phyloP scores from a whole-genome alignment of 805 yeast genomes.

The Yarrowia sp. region DNA sequence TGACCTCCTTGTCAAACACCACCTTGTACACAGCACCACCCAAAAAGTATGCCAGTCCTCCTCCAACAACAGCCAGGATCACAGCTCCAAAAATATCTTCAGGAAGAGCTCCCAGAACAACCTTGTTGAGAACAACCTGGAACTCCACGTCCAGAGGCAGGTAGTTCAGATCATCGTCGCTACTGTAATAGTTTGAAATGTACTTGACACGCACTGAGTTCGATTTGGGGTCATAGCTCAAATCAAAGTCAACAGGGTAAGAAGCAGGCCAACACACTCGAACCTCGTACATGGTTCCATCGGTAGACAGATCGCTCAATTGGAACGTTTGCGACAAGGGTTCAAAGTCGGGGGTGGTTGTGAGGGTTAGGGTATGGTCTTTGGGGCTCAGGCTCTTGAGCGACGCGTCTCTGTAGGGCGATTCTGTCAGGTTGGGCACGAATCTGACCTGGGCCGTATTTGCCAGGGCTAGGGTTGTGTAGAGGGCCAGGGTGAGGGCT shows the following conservation, averaged over 20 bases:
- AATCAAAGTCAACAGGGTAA: constrained; percentile 16
- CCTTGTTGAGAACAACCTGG: constrained; percentile 10
- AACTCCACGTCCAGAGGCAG: constrained; percentile 6
- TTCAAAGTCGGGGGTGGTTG: constrained; percentile 7
- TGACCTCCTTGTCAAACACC: not conserved
- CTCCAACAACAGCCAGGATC: constrained; percentile 15
- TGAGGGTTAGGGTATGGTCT: constrained; percentile 3
- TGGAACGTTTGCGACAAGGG: not conserved
- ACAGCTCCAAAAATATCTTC: constrained; percentile 27
- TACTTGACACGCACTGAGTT: constrained; percentile 3
- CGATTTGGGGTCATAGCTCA: not conserved
- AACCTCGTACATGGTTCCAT: constrained; percentile 32
- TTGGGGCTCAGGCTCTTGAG: not conserved
- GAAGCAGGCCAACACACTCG: constrained; percentile 35
- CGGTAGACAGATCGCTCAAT: constrained; percentile 1
- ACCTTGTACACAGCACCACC: constrained; percentile 6
- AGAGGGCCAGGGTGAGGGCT: not conserved
- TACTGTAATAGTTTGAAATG: not conserved
- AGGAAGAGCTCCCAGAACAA: constrained; percentile 23
- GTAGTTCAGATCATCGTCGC: constrained; percentile 4
- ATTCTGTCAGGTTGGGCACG: not conserved
- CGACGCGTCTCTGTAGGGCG: constrained; percentile 2
- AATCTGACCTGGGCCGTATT: constrained; percentile 26
- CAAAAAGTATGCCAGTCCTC: not conserved
- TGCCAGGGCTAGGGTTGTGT: constrained; percentile 14